phyloP scores from a whole-genome alignment of 192 early-diverging fungal genomes.

The Powellomyces hirtus region DNA sequence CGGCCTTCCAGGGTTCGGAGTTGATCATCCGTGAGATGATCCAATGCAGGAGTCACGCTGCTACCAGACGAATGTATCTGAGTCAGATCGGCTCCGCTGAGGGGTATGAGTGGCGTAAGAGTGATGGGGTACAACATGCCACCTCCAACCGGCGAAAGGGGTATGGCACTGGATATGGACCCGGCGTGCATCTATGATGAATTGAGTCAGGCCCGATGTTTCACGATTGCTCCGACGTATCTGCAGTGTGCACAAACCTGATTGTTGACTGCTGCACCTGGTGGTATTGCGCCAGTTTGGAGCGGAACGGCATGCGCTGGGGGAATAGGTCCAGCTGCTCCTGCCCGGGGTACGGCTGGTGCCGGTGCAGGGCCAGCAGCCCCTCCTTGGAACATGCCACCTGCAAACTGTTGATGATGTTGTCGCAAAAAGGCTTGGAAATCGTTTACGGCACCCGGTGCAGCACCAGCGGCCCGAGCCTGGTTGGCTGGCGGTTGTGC shows the following conservation, averaged over 20 bases:
- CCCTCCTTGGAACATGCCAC: constrained; percentile 14
- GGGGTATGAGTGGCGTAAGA: constrained; percentile 36
- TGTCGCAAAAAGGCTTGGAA: constrained; percentile 23
- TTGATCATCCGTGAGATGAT: constrained; percentile 43
- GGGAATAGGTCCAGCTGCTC: background rate
- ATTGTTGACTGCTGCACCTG: too few relatives aligned
- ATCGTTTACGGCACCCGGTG: constrained; percentile 17
- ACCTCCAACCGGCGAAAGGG: background rate
- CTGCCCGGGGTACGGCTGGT: background rate
- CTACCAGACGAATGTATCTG: too few relatives aligned
- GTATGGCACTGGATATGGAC: background rate
- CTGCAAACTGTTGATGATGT: constrained; percentile 19
- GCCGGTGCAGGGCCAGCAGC: too few relatives aligned
- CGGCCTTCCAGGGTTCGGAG: constrained; percentile 45
- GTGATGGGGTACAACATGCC: constrained; percentile 31
- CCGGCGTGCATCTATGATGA: too few relatives aligned
- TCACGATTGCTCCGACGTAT: too few relatives aligned
- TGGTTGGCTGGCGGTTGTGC: constrained; percentile 10
- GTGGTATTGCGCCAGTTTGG: background rate
- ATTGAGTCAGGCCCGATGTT: too few relatives aligned
- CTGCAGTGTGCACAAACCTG: too few relatives aligned
- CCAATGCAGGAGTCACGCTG: too few relatives aligned
- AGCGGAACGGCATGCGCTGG: background rate
- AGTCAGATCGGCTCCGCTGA: too few relatives aligned
- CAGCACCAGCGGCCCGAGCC: background rate